Evolutionary conservation across 2,329 filamentous ascomycete species (phyloP), one percentile per base, ranked within the genome.

Genomic region (Aspergillus fumigatiaffinis): DNA sequence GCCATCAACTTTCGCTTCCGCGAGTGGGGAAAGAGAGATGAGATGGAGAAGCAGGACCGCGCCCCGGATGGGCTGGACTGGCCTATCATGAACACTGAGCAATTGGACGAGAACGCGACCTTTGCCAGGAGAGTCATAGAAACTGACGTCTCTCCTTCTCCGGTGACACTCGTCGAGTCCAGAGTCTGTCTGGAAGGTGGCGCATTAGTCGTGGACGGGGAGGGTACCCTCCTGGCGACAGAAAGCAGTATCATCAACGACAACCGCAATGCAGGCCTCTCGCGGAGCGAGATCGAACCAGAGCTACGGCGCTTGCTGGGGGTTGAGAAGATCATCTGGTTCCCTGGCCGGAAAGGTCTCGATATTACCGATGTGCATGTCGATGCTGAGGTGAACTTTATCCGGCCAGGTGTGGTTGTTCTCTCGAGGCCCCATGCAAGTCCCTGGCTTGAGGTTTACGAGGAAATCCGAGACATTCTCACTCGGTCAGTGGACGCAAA

Each of bases 311-410:
- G 65, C 2, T 50, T 68, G 23, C 57, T 73, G 3, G 71, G 69
- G 3, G 66, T 73, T 7, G 57, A 50, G 32, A 69, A 67, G 35
- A 65, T 73, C 20, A 67, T 73, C 7, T 73, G 71, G 71, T 62
- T 73, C 23, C 69, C 70, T 3, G 71, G 69, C 2, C 59, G 67
- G 3, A 62, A 64, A 25, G 65, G 56, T 10, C 55, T 69, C 5
- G 71, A 74, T 63, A 63, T 72, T 28, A 74, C 71, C 5, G 71
- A 73, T 53, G 67, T 63, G 50, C 71, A 73, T 58, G 56, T 29
- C 12, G 64, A 66, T n/a, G 64, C 64, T 6, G 60, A 63, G 42
- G 57, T 63, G 17, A 49, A 52, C 9, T 63, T 66, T 42, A 28
- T 66, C 14, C 56, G 56, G 7, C 63, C 62, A 0, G 63, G 64